phyloP scores from a whole-genome alignment of 2,329 filamentous ascomycete species.

The Chaetomium olivaceum region DNA sequence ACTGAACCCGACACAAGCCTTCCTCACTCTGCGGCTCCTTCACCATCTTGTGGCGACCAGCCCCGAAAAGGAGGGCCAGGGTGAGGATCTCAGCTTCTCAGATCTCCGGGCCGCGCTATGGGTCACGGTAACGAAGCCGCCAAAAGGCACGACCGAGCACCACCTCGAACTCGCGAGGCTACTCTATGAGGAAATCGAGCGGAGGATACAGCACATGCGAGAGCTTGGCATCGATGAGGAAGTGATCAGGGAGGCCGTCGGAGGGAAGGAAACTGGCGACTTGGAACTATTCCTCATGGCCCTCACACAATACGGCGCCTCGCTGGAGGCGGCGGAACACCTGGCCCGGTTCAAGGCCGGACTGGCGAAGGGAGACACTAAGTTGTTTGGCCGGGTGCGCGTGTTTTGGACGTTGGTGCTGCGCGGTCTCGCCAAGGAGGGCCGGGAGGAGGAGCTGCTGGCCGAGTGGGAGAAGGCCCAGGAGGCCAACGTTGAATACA shows the following conservation, averaged over 20 bases:
- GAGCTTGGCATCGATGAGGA: constrained; percentile 30
- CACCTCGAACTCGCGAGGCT: constrained; percentile 51
- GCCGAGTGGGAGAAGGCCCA: constrained; percentile 36
- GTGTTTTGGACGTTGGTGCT: constrained; percentile 54
- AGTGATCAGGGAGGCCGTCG: constrained; percentile 27
- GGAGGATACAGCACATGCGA: constrained; percentile 28
- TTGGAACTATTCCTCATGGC: constrained; percentile 50
- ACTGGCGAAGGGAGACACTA: constrained; percentile 9
- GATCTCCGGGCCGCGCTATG: constrained; percentile 50
- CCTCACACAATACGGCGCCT: constrained; percentile 55
- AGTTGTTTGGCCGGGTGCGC: constrained; percentile 30
- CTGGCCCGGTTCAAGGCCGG: constrained; percentile 43
- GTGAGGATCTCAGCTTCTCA: constrained; percentile 42
- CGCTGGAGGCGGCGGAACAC: constrained; percentile 53
- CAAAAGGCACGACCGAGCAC: constrained; percentile 44
- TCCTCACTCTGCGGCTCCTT: constrained; percentile 54
- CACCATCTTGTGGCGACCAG: constrained; percentile 59
- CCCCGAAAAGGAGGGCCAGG: constrained; percentile 48
- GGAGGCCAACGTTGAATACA: constrained; percentile 47
- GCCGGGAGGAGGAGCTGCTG: constrained; percentile 54
- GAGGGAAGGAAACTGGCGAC: constrained; percentile 32
- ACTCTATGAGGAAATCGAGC: constrained; percentile 45
- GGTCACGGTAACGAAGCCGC: constrained; percentile 43
- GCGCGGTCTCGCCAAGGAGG: constrained; percentile 62
- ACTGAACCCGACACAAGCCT: constrained; percentile 67